Evolutionary conservation across 148 eudicot genomes (phyloP), one percentile per base, ranked within the genome.

Genomic region (Amaranthus cruentus): DNA sequence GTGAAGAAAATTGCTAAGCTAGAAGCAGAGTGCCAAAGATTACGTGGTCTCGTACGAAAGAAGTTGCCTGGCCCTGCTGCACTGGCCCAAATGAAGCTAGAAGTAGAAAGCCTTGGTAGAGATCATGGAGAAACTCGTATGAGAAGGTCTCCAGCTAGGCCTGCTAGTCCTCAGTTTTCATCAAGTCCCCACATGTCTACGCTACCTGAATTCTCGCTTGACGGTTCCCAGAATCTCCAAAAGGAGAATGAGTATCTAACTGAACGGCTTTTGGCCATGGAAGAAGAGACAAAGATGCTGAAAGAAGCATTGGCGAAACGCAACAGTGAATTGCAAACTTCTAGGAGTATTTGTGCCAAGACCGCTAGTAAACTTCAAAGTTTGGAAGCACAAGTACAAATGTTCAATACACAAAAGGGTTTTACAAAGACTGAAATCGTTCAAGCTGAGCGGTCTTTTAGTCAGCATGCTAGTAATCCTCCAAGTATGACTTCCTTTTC

Each of bases 51-150:
- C 82, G 99, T 96, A 9, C 75, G 91, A 65, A 96, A 96, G 86
- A 96, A 92, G 78, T 83, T 96, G 74, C 99, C 99, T 12, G 97
- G 99, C 62, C 97, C 99, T 48, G 99, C 99, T 66, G 99, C 99
- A 10, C 69, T 92, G 68, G 99, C 99, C 48, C 99, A 96, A 79
- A 96, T 96, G 99, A 96, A 90, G 84, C 82, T 89, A 15, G 99
- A 96, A 85, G 99, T 96, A 50, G 96, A 92, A 61, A 96, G 81
- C 78, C 69, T 92, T 73, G 99, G 99, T 52, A 76, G 93, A 47
- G 96, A 90, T 73, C 87, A 85, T 73, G 98, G 96, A 67, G 96
- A 90, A 21, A 79, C 83, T 68, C 86, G 90, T 42, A 38, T 75
- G 14, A 87, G 87, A 82, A 84, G 91, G 81, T 95, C 97, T 78